These are phyloP conservation scores for Yarrowia galli DNA, from an alignment of 1,139 yeast species.

Conservation along the genomic window DNA sequence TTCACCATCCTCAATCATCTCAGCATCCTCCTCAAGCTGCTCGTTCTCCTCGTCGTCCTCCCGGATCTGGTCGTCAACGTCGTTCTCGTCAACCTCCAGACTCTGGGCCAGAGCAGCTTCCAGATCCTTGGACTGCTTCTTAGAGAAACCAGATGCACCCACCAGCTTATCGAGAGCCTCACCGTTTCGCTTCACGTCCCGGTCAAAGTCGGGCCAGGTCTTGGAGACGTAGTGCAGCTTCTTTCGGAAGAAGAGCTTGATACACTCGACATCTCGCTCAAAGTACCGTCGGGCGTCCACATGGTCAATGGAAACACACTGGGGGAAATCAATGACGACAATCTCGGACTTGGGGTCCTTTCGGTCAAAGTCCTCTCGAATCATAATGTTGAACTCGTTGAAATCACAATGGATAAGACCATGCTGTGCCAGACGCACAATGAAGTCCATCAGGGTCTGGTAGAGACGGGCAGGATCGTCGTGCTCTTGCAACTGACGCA, in stretches of 20 bases:
- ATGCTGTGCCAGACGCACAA: slow-evolving; percentile 79
- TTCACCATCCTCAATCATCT: slow-evolving; percentile 43
- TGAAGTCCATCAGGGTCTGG: slow-evolving; percentile 83
- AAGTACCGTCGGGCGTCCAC: slow-evolving; percentile 86
- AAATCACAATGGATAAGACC: slow-evolving; percentile 98
- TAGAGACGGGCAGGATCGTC: slow-evolving; percentile 73
- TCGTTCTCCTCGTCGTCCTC: slow-evolving; percentile 49
- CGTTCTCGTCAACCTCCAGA: slow-evolving; percentile 60
- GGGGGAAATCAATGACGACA: slow-evolving; percentile 97
- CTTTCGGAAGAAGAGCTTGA: slow-evolving; percentile 78
- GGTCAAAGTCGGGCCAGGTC: slow-evolving; percentile 78
- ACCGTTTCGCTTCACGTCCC: slow-evolving; percentile 70
- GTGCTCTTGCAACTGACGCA: slow-evolving; percentile 81
- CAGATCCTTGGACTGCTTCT: slow-evolving; percentile 72
- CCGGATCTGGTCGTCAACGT: slow-evolving; percentile 51
- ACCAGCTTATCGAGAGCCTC: slow-evolving; percentile 81
- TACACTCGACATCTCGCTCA: slow-evolving; percentile 90
- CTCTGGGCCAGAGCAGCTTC: slow-evolving; percentile 71
- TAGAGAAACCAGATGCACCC: slow-evolving; percentile 89
- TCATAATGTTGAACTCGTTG: slow-evolving; percentile 94
- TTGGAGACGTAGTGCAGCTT: slow-evolving; percentile 79
- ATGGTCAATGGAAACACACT: slow-evolving; percentile 93
- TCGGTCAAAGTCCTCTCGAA: slow-evolving; percentile 62
- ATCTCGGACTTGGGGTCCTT: slow-evolving; percentile 60
- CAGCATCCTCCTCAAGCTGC: slow-evolving; percentile 42